Conservation (phyloP, 352 stramenopile genomes). For the Phytopythium sindhum region DNA sequence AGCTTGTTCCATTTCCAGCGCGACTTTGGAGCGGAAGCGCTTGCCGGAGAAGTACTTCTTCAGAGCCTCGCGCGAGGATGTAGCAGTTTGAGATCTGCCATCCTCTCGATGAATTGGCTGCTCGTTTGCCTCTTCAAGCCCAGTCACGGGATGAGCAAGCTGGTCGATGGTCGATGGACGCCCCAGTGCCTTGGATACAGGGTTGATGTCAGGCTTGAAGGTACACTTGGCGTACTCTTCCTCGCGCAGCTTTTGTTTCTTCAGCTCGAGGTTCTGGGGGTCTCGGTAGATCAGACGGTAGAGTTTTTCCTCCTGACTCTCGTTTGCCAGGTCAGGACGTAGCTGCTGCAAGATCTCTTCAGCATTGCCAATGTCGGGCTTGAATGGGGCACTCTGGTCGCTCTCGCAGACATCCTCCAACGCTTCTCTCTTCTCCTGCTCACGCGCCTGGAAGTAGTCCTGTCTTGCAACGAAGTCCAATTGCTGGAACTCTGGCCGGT, state of each 20-base stretch:
- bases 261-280: slow-evolving; percentile 47
- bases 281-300: slow-evolving; percentile 74
- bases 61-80: slow-evolving; percentile 27
- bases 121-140: slow-evolving; percentile 11
- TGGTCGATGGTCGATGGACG: slow-evolving; percentile 41
- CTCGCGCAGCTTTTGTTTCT: slow-evolving; percentile 56
- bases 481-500: slow-evolving; percentile 64
- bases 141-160: slow-evolving; percentile 34
- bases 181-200: slow-evolving; percentile 61
- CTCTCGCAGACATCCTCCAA: slow-evolving; percentile 46
- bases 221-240: slow-evolving; percentile 53
- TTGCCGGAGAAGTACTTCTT: slow-evolving; percentile 65
- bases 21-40: slow-evolving; percentile 63
- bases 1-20: slow-evolving; percentile 61
- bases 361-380: slow-evolving; percentile 75
- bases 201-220: slow-evolving; percentile 81
- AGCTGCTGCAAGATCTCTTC: slow-evolving; percentile 62
- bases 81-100: slow-evolving; percentile 4
- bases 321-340: slow-evolving; percentile 51
- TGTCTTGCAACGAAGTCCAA: slow-evolving; percentile 74
- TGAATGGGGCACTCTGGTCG: slow-evolving; percentile 50
- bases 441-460: slow-evolving; percentile 59
- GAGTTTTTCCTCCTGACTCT: slow-evolving; percentile 52
- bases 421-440: slow-evolving; percentile 54
- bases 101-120: background rate